Evolutionary conservation across 2,329 filamentous ascomycete genomes (phyloP).

Genomic region (Nakataea oryzae): DNA sequence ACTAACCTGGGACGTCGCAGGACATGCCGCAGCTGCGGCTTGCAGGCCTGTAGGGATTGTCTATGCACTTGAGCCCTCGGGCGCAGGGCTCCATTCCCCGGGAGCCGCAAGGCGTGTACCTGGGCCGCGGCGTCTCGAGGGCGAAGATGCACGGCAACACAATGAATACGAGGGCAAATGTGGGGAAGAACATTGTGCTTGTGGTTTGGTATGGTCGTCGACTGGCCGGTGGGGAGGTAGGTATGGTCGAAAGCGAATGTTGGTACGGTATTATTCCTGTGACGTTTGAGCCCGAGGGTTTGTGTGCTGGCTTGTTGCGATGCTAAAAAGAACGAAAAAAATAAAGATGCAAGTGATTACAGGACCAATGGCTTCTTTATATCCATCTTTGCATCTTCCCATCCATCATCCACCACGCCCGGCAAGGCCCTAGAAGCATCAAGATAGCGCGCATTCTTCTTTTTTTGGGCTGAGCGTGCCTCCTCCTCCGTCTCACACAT

Average conservation of each 20-base stretch:
- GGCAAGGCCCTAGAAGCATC: not conserved
- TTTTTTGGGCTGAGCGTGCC: not conserved
- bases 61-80: not conserved
- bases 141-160: not conserved
- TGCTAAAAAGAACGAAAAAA: not conserved
- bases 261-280: not conserved
- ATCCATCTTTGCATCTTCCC: too few species aligned
- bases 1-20: not conserved
- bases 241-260: not conserved
- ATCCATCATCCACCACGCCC: not conserved
- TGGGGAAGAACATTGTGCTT: not conserved
- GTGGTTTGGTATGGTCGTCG: not conserved
- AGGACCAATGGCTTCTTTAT: not conserved
- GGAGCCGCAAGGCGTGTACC: not conserved
- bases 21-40: not conserved
- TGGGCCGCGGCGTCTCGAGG: not conserved
- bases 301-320: not conserved
- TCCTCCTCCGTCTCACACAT: not conserved
- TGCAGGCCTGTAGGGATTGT: not conserved
- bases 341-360: not conserved
- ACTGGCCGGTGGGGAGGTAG: too few species aligned
- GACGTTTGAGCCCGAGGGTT: not conserved
- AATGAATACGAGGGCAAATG: not conserved
- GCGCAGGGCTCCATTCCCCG: not conserved
- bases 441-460: not conserved